These are phyloP conservation scores for Neckera pumila DNA, from an alignment of 225 moss, liverwort and hornwort species.

Conservation along the genomic window DNA sequence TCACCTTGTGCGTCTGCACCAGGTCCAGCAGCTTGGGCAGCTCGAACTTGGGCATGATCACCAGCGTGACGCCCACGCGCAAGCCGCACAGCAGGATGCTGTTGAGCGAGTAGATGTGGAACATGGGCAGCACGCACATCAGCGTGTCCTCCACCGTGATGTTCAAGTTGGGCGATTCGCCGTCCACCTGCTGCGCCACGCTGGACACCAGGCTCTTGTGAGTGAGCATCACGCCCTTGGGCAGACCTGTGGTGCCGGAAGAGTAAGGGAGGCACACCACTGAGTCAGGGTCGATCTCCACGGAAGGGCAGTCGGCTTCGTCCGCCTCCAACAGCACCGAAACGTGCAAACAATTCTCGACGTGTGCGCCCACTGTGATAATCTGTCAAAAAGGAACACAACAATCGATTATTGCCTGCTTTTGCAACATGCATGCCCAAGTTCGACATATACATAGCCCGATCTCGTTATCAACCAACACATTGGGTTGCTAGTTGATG, in stretches of 20 bases:
- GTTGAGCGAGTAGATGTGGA: slow-evolving; percentile 46
- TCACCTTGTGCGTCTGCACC: slow-evolving; percentile 31
- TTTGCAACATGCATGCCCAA: not conserved
- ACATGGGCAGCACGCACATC: slow-evolving; percentile 55
- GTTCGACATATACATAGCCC: not conserved
- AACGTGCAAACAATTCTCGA: slow-evolving; percentile 19
- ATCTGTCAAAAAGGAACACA: not conserved
- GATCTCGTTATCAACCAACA: not conserved
- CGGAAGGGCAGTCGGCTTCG: slow-evolving; percentile 30
- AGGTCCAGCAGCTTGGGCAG: slow-evolving; percentile 35
- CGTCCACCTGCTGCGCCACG: slow-evolving; percentile 58
- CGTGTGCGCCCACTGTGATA: slow-evolving; percentile 34
- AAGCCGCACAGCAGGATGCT: slow-evolving; percentile 44
- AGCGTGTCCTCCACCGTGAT: slow-evolving; percentile 28
- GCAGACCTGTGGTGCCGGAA: slow-evolving; percentile 53
- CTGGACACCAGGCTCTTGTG: slow-evolving; percentile 52
- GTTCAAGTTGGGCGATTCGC: slow-evolving; percentile 27
- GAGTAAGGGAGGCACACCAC: slow-evolving; percentile 52
- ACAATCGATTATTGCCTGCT: not conserved
- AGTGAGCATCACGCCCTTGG: slow-evolving; percentile 58
- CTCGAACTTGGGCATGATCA: slow-evolving; percentile 47
- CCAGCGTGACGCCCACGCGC: slow-evolving; percentile 31
- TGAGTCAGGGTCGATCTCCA: slow-evolving; percentile 34
- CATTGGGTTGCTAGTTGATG: not conserved
- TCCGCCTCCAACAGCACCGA: slow-evolving; percentile 38